phyloP scores from a whole-genome alignment of 331 rosid genomes.

The Dryas integrifolia region DNA sequence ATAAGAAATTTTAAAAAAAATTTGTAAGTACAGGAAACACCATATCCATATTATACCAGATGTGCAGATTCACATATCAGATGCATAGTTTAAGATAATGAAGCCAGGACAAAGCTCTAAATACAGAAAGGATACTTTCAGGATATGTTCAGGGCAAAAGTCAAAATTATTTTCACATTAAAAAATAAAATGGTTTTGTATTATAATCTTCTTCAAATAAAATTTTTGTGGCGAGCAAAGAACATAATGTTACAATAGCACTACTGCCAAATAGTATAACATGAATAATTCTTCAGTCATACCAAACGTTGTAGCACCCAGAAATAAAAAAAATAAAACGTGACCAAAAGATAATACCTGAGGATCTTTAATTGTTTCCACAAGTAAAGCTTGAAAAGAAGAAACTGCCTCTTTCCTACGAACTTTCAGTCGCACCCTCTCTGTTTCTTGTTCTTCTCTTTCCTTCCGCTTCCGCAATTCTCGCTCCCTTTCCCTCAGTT shows the following conservation, averaged over 20 bases:
- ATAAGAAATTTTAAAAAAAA: constrained; percentile 2
- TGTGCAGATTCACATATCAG: neutral
- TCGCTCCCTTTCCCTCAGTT: constrained; percentile 89
- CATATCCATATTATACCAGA: constrained; percentile 13
- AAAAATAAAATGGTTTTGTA: too few species aligned
- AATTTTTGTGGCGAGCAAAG: too few species aligned
- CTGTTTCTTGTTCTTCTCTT: constrained; percentile 98
- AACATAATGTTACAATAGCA: too few species aligned
- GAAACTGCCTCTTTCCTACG: constrained; percentile 87
- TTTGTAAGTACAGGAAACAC: constrained; percentile 2
- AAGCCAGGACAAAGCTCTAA: neutral
- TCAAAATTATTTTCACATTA: too few species aligned
- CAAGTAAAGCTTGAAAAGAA: constrained; percentile 90
- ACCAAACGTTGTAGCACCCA: too few species aligned
- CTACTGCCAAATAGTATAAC: neutral
- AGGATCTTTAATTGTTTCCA: constrained; percentile 90
- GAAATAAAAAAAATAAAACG: neutral
- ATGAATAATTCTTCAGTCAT: neutral
- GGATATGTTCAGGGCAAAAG: too few species aligned
- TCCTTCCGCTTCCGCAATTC: constrained; percentile 92
- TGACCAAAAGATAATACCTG: constrained; percentile 47
- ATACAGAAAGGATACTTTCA: too few species aligned
- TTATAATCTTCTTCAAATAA: too few species aligned
- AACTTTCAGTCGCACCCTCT: constrained; percentile 80
- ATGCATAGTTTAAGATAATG: neutral